Base-by-base conservation (phyloP, 2,329 filamentous ascomycete species). In the Penicillium digitatum region DNA sequence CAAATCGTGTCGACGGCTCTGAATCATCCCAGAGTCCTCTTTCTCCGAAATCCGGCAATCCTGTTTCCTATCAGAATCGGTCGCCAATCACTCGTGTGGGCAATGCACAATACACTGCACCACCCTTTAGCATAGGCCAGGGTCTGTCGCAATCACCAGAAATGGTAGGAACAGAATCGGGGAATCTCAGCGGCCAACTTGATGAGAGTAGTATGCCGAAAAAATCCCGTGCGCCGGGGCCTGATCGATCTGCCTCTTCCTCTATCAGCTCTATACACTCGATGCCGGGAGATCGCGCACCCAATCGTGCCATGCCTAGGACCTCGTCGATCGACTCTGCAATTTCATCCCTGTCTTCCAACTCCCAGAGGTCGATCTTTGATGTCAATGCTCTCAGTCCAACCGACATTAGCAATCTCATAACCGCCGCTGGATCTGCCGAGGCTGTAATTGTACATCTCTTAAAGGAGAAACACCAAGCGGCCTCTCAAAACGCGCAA, bases 291-390 rank as follows among this genome's bases (percentile, higher is more conserved):
- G 67, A 71, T 46, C 69, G 66, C 48, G 50, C 64, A 48, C 64
- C 62, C n/a, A 68, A 71, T 50, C 70, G 72, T 50, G 59, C 61
- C 46, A 74, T 79, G 64, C 84, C 87, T 53, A 85, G 92, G 66
- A 95, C 88, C 53, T 88, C 89, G 3, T 96, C 93, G 11, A 93
- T 96, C 66, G 93, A 97, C 72, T 96, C 92, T 11, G 88, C 89
- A n/a, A 87, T 95, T 44, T 96, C 93, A 2, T 83, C 84, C 10
- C 80, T 89, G 46, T 90, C 89, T 39, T 72, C 77, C 7, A 79
- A 78, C 10, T 82, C 83, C 51, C 79, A 83, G 53, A 86, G 83
- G 63, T 80, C 77, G 26, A 79, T 83, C 0, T 79, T 82, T 44
- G 85, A 87, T 61, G 68, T 71, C 32, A 80, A 73, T 59, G 73